Percentiles rank a stretch among this genome's conserved stretches.
These are phyloP conservation scores for Torulaspora gathmanii DNA, from an alignment of 805 yeast species.

Conservation along the genomic window DNA sequence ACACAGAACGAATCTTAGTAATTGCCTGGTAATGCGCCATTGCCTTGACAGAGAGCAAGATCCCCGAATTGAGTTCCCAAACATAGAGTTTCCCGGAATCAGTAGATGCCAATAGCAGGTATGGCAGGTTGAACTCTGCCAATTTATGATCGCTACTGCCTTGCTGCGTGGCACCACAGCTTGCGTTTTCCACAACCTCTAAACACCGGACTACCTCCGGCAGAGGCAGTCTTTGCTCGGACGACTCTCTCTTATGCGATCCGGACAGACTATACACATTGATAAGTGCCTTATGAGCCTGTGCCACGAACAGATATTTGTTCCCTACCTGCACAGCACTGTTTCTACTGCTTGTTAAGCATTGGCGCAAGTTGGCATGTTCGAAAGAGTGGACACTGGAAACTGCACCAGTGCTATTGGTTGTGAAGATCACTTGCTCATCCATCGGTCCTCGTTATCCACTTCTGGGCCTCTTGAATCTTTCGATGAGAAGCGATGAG, in stretches of 20 bases:
- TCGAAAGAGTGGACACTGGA: conserved; percentile 30
- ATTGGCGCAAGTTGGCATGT: conserved; percentile 32
- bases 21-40: conserved; percentile 77
- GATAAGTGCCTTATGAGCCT: conserved; percentile 66
- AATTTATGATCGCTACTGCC: conserved; percentile 22
- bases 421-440: conserved; percentile 33
- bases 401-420: conserved; percentile 29
- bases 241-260: conserved; percentile 41
- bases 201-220: conserved; percentile 68
- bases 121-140: conserved; percentile 49
- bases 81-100: conserved; percentile 65
- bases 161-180: conserved; percentile 16
- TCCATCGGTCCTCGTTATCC: conserved; percentile 19
- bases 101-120: conserved; percentile 62
- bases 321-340: conserved; percentile 55
- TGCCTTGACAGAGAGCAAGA: conserved; percentile 63
- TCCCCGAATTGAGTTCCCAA: conserved; percentile 83
- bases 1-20: conserved; percentile 52
- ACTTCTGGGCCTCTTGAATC: conserved; percentile 1
- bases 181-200: conserved; percentile 27
- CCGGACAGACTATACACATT: conserved; percentile 58
- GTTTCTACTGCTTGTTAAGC: conserved; percentile 44
- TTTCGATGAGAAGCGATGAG: conserved; percentile 25
- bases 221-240: conserved; percentile 74
- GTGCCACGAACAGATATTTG: conserved; percentile 57